These are phyloP conservation scores for Umbilicaria muhlenbergii DNA, from an alignment of 495 filamentous ascomycete genomes.

Conservation along the genomic window DNA sequence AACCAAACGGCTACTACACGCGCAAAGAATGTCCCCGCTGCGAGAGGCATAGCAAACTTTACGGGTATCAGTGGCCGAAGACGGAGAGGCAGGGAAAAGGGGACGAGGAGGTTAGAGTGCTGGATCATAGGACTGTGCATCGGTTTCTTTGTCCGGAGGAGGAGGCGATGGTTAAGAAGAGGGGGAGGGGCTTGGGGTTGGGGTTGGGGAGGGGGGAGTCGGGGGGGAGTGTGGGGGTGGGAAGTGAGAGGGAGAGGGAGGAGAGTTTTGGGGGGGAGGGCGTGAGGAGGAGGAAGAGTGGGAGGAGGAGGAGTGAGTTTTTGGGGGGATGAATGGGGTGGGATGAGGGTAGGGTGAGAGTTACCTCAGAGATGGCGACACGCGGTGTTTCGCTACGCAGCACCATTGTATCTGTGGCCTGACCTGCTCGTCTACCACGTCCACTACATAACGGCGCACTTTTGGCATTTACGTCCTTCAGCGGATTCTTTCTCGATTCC, in stretches of 20 bases:
- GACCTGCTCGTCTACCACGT: too few species aligned
- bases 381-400: too few species aligned
- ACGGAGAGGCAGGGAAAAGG: conserved; percentile 57
- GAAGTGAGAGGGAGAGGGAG: conserved; percentile 5
- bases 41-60: conserved; percentile 89
- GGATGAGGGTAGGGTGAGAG: too few species aligned
- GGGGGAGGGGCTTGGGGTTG: conserved; percentile 26
- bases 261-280: conserved; percentile 2
- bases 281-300: conserved; percentile 1
- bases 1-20: conserved; percentile 73
- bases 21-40: conserved; percentile 76
- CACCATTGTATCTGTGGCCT: too few species aligned
- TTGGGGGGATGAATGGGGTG: too few species aligned
- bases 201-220: conserved; percentile 11
- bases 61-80: conserved; percentile 91
- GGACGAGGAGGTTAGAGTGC: conserved; percentile 61
- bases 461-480: too few species aligned
- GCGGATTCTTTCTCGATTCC: too few species aligned
- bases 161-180: conserved; percentile 39
- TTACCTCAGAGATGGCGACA: too few species aligned
- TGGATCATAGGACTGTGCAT: conserved; percentile 58
- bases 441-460: too few species aligned
- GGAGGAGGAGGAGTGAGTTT: conserved; percentile 2
- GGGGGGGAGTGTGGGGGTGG: conserved; percentile 3
- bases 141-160: conserved; percentile 52